These are phyloP conservation scores for Fraxinus americana DNA, from an alignment of 257 asterid genomes.

Conservation along the genomic window DNA sequence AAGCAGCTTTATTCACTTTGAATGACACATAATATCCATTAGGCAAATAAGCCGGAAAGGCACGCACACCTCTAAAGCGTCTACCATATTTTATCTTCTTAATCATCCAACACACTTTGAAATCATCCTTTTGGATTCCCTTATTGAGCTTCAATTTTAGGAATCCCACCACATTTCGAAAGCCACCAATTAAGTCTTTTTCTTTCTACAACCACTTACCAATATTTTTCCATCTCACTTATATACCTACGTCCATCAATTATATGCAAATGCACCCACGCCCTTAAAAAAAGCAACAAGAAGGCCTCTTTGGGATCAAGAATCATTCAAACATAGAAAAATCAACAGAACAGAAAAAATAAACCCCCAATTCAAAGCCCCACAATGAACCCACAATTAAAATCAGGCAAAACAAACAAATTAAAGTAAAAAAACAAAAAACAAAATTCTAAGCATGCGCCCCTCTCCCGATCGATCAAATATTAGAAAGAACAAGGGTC, in stretches of 20 bases:
- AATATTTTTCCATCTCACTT: neutral
- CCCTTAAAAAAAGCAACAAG: neutral
- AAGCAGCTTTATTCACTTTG: neutral
- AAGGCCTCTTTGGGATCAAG: constrained; percentile 3
- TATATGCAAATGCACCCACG: neutral
- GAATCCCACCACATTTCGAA: neutral
- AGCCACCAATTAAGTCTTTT: neutral
- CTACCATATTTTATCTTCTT: neutral
- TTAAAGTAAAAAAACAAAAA: neutral
- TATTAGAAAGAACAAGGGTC: neutral
- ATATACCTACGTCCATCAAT: neutral
- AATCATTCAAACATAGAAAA: neutral
- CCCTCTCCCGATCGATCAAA: constrained; percentile 21
- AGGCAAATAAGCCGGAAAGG: neutral
- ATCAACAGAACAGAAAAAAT: neutral
- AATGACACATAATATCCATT: neutral
- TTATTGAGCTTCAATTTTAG: neutral
- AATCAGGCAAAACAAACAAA: neutral
- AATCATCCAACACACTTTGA: neutral
- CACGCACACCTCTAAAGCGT: neutral
- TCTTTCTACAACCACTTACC: constrained; percentile 18
- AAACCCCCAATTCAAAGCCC: constrained; percentile 16
- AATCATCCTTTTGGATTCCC: neutral
- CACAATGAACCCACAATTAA: neutral
- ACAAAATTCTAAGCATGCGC: neutral